Evolutionary conservation across 164 flowering plant species (phyloP).

Genomic region (Hamamelis virginiana): DNA sequence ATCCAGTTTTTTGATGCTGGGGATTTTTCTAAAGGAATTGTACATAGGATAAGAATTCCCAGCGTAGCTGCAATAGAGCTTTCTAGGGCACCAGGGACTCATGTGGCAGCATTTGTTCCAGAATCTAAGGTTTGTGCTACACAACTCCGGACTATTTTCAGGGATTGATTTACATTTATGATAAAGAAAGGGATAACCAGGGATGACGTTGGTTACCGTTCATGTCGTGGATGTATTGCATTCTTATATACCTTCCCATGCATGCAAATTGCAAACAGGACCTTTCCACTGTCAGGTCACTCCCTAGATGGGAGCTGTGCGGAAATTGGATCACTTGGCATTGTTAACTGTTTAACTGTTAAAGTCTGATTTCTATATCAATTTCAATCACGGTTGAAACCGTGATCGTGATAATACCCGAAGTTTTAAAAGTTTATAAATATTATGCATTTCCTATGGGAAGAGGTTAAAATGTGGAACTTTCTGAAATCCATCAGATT

Average conservation of each 20-base stretch:
- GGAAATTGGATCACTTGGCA: background rate
- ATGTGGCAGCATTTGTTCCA: constrained; percentile 85
- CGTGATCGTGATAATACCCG: background rate
- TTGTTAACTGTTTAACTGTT: background rate
- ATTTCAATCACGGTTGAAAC: background rate
- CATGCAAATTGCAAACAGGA: background rate
- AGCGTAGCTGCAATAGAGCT: constrained; percentile 82
- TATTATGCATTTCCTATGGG: background rate
- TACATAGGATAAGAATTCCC: constrained; percentile 66
- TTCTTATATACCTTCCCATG: background rate
- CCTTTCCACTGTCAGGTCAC: background rate
- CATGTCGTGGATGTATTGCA: background rate
- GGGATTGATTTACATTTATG: background rate
- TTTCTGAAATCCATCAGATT: too few species aligned
- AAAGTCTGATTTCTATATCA: background rate
- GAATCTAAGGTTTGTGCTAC: constrained; percentile 75
- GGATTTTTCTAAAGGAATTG: constrained; percentile 79
- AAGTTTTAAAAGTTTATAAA: background rate
- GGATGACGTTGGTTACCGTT: too few species aligned
- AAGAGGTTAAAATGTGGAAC: too few species aligned
- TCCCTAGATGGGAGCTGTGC: background rate
- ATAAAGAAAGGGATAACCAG: too few species aligned
- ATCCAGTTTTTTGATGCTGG: constrained; percentile 75
- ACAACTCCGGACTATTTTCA: background rate
- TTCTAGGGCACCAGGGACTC: constrained; percentile 73